These are phyloP conservation scores for Rhynchosporium agropyri DNA, from an alignment of 2,329 filamentous ascomycete genomes.

Conservation along the genomic window DNA sequence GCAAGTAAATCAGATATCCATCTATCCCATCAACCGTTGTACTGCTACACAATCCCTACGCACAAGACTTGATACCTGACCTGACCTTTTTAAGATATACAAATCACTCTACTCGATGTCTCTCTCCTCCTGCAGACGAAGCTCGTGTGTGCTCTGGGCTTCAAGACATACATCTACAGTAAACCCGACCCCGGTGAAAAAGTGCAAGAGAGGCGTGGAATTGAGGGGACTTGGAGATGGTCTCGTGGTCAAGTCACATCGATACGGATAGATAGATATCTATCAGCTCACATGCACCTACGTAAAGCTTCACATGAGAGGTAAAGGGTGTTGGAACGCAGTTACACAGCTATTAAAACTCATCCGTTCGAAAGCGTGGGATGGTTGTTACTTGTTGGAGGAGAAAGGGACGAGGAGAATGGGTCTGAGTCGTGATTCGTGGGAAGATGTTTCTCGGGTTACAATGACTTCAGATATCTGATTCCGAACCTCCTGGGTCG, in stretches of 20 bases:
- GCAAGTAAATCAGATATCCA: too few species aligned
- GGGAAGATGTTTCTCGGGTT: not conserved
- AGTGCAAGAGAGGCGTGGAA: not conserved
- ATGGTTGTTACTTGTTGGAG: not conserved
- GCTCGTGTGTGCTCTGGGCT: not conserved
- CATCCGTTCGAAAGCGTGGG: not conserved
- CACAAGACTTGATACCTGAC: too few species aligned
- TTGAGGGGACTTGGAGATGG: too few species aligned
- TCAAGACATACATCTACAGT: not conserved
- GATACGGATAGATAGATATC: not conserved
- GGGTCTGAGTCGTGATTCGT: not conserved
- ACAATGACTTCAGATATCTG: too few species aligned
- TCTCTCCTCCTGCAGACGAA: not conserved
- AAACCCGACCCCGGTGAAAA: not conserved
- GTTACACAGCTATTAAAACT: slow-evolving; percentile 3
- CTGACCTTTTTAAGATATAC: too few species aligned
- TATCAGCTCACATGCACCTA: slow-evolving; percentile 5
- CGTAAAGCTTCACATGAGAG: slow-evolving; percentile 6
- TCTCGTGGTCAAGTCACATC: too few species aligned
- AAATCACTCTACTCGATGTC: too few species aligned
- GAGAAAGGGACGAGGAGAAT: not conserved
- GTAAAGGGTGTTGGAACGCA: not conserved
- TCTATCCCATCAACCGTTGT: too few species aligned
- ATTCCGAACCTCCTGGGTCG: too few species aligned
- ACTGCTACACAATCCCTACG: too few species aligned